Conservation (phyloP, 1,284 basidiomycete species). For the Calocybe gambosa region DNA sequence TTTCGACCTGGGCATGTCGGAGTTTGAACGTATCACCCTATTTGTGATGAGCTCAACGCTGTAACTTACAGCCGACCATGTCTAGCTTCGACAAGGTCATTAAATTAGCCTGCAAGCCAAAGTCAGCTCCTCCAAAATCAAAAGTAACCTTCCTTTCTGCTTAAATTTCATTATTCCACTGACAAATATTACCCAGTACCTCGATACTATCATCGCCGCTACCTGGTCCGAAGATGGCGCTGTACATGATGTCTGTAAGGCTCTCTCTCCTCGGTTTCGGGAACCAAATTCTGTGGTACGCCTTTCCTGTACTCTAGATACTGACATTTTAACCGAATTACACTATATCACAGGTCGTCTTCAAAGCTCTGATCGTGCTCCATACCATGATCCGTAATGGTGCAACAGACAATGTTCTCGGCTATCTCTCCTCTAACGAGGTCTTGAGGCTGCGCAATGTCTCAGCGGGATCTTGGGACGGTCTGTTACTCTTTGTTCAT, state of each 20-base stretch:
- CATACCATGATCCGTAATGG: conserved; percentile 96
- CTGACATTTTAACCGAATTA: conserved; percentile 2
- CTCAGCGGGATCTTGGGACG: conserved; percentile 74
- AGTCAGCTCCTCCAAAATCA: conserved; percentile 87
- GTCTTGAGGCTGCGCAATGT: conserved; percentile 78
- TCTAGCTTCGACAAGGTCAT: conserved; percentile 82
- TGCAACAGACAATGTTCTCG: conserved; percentile 85
- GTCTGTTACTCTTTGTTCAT: conserved; percentile 31
- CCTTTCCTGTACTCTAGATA: not conserved
- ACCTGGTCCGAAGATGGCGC: conserved; percentile 92
- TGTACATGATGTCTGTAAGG: conserved; percentile 87
- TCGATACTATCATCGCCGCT: conserved; percentile 90
- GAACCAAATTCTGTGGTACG: conserved; percentile 86
- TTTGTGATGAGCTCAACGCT: conserved; percentile 11
- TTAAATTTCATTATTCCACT: not conserved
- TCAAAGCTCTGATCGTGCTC: conserved; percentile 93
- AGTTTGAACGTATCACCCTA: conserved; percentile 15
- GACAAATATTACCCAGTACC: conserved; percentile 43
- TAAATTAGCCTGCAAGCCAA: conserved; percentile 92
- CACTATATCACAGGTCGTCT: conserved; percentile 63
- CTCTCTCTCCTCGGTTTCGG: conserved; percentile 75
- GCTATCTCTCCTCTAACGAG: conserved; percentile 75
- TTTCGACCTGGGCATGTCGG: conserved; percentile 6
- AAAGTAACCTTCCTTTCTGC: conserved; percentile 51
- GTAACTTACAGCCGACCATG: conserved; percentile 34